A percentile compares a stretch with the other conserved stretches of the same genome.
Conservation (phyloP, 805 yeast species). For the Metschnikowia santaceciliae region DNA sequence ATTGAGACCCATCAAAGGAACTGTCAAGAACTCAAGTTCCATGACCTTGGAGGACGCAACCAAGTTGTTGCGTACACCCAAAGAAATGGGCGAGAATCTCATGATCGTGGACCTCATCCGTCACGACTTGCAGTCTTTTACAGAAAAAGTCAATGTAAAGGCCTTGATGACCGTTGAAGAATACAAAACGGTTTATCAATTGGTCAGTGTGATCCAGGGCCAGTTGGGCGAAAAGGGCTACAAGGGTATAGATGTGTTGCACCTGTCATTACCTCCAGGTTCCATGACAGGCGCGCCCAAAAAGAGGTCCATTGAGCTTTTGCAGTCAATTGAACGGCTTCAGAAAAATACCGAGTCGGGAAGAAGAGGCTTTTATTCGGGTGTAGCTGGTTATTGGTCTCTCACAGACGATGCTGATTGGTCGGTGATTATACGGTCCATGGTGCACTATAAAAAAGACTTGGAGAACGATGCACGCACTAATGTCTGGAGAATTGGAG, state of each 20-base stretch:
- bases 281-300: slow-evolving; percentile 99
- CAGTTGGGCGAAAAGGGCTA: slow-evolving; percentile 35
- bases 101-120: slow-evolving; percentile 97
- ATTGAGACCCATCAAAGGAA: slow-evolving; percentile 93
- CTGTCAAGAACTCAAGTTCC: slow-evolving; percentile 64
- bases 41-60: slow-evolving; percentile 59
- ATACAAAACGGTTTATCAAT: slow-evolving; percentile 83
- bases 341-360: slow-evolving; percentile 34
- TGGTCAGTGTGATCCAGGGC: slow-evolving; percentile 87
- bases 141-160: slow-evolving; percentile 63
- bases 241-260: slow-evolving; percentile 74
- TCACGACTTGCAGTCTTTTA: slow-evolving; percentile 75
- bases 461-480: slow-evolving; percentile 18
- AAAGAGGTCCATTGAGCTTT: slow-evolving; percentile 80
- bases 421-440: slow-evolving; percentile 90
- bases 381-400: slow-evolving; percentile 95
- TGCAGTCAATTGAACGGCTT: slow-evolving; percentile 54
- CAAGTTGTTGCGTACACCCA: slow-evolving; percentile 68
- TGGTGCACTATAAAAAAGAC: slow-evolving; percentile 62
- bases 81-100: slow-evolving; percentile 91
- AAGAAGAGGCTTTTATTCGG: slow-evolving; percentile 85
- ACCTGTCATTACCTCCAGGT: slow-evolving; percentile 88
- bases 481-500: slow-evolving; percentile 79
- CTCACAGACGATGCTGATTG: slow-evolving; percentile 84
- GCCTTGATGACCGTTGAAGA: slow-evolving; percentile 91